Evolutionary conservation across 2,329 filamentous ascomycete genomes (phyloP).

Genomic region (Pseudophaeomoniella oleicola): DNA sequence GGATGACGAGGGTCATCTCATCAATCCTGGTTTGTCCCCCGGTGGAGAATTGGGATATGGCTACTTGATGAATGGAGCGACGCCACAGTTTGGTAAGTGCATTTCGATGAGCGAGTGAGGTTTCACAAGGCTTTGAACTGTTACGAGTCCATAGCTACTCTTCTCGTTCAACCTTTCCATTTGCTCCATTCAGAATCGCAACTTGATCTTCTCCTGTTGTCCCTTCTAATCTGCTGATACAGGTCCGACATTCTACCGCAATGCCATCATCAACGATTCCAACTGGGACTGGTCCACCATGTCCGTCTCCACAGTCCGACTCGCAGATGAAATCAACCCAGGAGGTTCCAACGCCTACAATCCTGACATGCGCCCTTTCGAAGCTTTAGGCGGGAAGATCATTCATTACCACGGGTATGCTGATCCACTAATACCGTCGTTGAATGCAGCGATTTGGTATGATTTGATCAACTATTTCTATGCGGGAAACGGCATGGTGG

Average conservation of each 20-base stretch:
- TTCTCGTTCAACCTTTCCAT: no score
- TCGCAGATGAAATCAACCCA: slow-evolving; percentile 18
- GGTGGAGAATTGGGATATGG: slow-evolving; percentile 7
- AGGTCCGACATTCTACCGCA: no score
- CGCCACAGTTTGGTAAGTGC: no score
- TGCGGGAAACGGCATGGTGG: slow-evolving; percentile 27
- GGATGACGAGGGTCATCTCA: slow-evolving; percentile 15
- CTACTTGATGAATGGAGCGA: no score
- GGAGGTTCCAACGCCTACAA: slow-evolving; percentile 34
- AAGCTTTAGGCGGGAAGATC: slow-evolving; percentile 37
- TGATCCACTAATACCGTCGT: slow-evolving; percentile 37
- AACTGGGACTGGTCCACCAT: background rate
- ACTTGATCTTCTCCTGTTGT: no score
- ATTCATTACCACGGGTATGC: slow-evolving; percentile 45
- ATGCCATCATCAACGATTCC: background rate
- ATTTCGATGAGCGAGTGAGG: no score
- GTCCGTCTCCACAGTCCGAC: no score
- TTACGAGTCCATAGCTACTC: no score
- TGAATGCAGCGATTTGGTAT: slow-evolving; percentile 40
- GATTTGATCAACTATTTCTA: slow-evolving; percentile 37
- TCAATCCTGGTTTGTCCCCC: slow-evolving; percentile 22
- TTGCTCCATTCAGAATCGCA: no score
- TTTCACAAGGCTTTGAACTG: no score
- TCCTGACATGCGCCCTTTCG: slow-evolving; percentile 37
- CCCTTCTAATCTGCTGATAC: no score